A percentile compares a stretch with the other conserved stretches of the same genome.
Evolutionary conservation across 208 protist species (phyloP).

Genomic region (Phytomonas francai): DNA sequence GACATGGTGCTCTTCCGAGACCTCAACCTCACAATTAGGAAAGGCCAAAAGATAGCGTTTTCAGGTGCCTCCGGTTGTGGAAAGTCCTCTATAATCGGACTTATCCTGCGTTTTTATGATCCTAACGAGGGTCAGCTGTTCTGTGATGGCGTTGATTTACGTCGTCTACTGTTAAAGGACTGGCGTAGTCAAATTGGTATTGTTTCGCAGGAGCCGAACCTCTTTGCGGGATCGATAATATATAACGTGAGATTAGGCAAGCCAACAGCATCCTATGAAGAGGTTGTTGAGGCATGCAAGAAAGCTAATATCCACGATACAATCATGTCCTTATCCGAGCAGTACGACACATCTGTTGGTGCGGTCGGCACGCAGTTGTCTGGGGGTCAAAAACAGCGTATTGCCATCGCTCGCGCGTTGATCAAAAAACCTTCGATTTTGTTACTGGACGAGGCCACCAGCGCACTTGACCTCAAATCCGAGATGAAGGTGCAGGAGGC

Average conservation of each 20-base stretch:
- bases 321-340: constrained; percentile 67
- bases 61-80: constrained; percentile 69
- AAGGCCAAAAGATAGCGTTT: constrained; percentile 74
- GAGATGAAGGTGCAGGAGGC: constrained; percentile 83
- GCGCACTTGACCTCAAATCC: constrained; percentile 81
- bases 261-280: constrained; percentile 51
- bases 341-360: constrained; percentile 80
- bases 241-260: constrained; percentile 73
- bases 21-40: constrained; percentile 50
- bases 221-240: constrained; percentile 57
- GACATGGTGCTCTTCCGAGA: constrained; percentile 61
- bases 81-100: constrained; percentile 71
- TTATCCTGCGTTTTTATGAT: constrained; percentile 86
- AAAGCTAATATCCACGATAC: constrained; percentile 80
- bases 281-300: constrained; percentile 60
- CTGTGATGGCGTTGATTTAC: constrained; percentile 57
- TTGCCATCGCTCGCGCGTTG: constrained; percentile 82
- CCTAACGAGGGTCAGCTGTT: constrained; percentile 36
- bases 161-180: constrained; percentile 32
- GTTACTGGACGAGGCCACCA: constrained; percentile 89
- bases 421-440: constrained; percentile 69
- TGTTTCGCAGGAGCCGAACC: constrained; percentile 79
- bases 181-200: constrained; percentile 69
- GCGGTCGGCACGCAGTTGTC: constrained; percentile 76
- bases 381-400: constrained; percentile 88